Base-by-base conservation (phyloP, 2,329 filamentous ascomycete species). In the Trichophyton rubrum region DNA sequence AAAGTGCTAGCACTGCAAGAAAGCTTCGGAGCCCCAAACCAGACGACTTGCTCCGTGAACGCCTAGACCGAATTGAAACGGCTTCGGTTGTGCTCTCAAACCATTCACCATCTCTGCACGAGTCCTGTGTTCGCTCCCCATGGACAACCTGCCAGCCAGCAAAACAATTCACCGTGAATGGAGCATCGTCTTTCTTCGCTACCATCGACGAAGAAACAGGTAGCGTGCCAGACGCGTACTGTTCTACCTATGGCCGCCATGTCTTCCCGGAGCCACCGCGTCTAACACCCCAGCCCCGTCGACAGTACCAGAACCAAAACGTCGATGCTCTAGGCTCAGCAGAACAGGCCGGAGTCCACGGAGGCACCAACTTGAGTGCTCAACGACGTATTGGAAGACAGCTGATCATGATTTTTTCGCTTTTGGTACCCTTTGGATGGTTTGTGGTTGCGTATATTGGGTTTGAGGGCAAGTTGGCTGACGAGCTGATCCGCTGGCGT, bases 191-290 rank as follows among this genome's bases (percentile, higher is more conserved):
- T 2, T 6, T 53, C 17, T 53, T 41, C 13, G 53, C 30, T 45
- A 33, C 43, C 17, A 41, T 59, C 55, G 61, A 62, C 35, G 62
- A 63, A 55, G 62, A 64, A 33, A 7, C 45, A 17, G 53, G 38
- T 8, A 24, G 33, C 27, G 11, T 51, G 7, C 59, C 59, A n/a
- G 57, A 63, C 20, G 59, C 45, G 22, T 58, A 62, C 59, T 45
- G 41, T 38, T 64, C 62, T 13, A 49, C 56, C 9, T 56, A 65
- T 22, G 64, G 63, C 8, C 62, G 61, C 9, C 60, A 64, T 27
- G 49, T 59, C 13, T 66, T 66, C 49, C 58, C 63, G 2, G 60
- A 62, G 9, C 56, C 64, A 11, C 64, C 64, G 33, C 61, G 61
- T 24, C 56, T 66, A 7, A 58, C 61, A 9, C 60, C 49, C 4